Base-by-base conservation (phyloP, 257 asterid species). In the Solanum chaucha region DNA sequence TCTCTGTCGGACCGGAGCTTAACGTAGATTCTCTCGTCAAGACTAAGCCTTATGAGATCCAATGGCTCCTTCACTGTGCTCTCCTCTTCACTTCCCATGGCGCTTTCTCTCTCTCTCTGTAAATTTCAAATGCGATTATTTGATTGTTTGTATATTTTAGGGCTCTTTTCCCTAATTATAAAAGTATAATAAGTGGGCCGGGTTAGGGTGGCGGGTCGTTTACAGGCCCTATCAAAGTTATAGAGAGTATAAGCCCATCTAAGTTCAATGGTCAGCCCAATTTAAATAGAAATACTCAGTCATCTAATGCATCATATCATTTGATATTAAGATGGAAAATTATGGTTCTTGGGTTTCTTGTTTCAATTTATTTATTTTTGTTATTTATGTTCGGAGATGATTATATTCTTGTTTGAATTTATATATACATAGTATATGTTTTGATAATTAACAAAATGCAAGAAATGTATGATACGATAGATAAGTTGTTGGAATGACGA, bases 71-170 rank as follows among this genome's bases (percentile, higher is more conserved):
- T 96, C 89, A 97, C 99, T 77, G 98, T 93, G 90, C 98, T 96
- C 90, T 97, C 99, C 82, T 97, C 99, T 90, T 96, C 99, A 92
- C 99, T 95, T 65, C 98, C 99, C 99, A 97, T 96, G 84, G 83
- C 40, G 41, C 83, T 75, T 19, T 55, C n/a, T 55, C 17, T 77
- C 61, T 83, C 12, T 58, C 20, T 77, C 40, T 24, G 77, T 26
- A 19, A 24, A 61, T 84, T 55, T 84, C 77, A 38, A 22, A 67
- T 4, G 77, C 15, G n/a, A 58, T 34, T 19, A 20, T 72, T 35
- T 72, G 15, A 8, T 17, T 51, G 61, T 51, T 17, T 51, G 61
- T 51, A 6, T 51, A 51, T 17, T 51, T 17, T 51, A 51, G 61
- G 48, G 28, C 28, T 34, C 14, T 4, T 72, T 72, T 72, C 17